Evolutionary conservation across 2,329 filamentous ascomycete genomes (phyloP).

Genomic region (Arthrocladium fulminans): DNA sequence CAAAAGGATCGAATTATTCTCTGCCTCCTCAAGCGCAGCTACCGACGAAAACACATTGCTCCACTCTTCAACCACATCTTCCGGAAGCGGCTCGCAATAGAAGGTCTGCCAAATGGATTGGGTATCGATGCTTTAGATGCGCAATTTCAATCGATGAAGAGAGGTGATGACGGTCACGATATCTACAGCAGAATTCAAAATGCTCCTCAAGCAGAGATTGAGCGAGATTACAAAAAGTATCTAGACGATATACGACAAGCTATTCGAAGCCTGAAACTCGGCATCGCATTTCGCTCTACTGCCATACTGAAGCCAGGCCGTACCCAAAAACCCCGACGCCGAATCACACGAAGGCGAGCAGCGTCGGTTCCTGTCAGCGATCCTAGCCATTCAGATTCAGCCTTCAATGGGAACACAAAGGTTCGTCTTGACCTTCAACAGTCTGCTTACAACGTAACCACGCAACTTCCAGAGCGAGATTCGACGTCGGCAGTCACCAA

Average conservation of each 20-base stretch:
- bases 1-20: neutral
- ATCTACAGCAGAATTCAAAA: neutral
- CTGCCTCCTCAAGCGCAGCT: neutral
- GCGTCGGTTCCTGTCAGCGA: neutral
- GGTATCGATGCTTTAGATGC: neutral
- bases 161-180: neutral
- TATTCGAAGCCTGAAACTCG: neutral
- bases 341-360: neutral
- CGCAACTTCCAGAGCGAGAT: neutral
- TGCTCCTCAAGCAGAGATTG: neutral
- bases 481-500: neutral
- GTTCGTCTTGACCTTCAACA: neutral
- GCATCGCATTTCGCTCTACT: neutral
- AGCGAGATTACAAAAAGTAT: neutral
- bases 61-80: neutral
- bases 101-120: neutral
- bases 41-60: neutral
- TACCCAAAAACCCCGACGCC: slow-evolving; percentile 8
- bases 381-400: neutral
- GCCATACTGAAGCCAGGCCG: neutral
- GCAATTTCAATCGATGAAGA: slow-evolving; percentile 2
- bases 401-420: neutral
- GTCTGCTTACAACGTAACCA: neutral
- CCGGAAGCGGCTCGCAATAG: neutral
- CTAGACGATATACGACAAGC: neutral